Percentiles rank a stretch among this genome's conserved stretches.
These are phyloP conservation scores for Sarocladium kiliense DNA, from an alignment of 2,329 filamentous ascomycete species.

Conservation along the genomic window DNA sequence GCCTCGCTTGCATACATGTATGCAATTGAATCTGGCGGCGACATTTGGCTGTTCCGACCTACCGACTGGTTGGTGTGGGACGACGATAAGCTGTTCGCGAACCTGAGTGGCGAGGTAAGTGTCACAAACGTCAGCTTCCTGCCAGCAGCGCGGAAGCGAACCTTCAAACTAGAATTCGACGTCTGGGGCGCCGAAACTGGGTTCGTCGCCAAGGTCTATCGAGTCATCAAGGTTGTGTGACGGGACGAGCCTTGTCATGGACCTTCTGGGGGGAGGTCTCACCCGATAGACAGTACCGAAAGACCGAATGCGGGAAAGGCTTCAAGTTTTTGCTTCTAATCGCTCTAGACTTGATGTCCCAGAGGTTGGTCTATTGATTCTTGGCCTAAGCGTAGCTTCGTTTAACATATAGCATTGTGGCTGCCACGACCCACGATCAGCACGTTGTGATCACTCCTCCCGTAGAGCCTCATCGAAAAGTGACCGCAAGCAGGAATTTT, in stretches of 20 bases:
- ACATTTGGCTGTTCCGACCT: too few species aligned
- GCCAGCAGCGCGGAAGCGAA: not conserved
- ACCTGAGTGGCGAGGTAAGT: not conserved
- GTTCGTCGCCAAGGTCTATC: not conserved
- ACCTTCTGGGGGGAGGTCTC: not conserved
- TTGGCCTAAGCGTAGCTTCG: too few species aligned
- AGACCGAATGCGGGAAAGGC: not conserved
- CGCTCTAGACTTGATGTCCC: too few species aligned
- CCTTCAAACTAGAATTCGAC: not conserved
- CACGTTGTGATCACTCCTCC: too few species aligned
- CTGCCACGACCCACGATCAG: too few species aligned
- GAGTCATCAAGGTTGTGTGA: not conserved
- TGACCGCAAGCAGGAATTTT: not conserved
- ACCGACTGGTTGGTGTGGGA: not conserved
- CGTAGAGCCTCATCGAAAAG: not conserved
- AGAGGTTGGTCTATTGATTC: too few species aligned
- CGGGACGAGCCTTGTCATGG: not conserved
- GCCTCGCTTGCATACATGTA: not conserved
- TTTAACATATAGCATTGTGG: too few species aligned
- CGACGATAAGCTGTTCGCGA: not conserved
- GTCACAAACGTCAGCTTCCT: not conserved
- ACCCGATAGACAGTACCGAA: not conserved
- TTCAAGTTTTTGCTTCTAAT: too few species aligned
- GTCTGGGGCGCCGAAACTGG: not conserved
- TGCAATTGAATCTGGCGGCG: too few species aligned